Conservation (phyloP, 2,329 filamentous ascomycete species). For the Alternaria arborescens region DNA sequence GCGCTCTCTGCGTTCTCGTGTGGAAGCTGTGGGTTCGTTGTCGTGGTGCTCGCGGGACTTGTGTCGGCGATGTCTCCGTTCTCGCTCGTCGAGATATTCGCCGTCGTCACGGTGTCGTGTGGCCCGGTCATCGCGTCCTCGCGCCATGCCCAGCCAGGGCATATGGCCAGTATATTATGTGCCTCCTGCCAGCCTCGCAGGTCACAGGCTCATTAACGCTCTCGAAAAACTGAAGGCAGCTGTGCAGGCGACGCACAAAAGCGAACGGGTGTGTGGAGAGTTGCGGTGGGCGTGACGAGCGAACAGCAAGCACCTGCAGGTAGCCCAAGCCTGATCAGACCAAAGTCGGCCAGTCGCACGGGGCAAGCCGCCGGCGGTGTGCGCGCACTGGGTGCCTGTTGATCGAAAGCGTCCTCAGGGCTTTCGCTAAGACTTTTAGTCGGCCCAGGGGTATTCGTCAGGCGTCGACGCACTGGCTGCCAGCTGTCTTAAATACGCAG, state of each 20-base stretch:
- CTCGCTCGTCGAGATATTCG: slow-evolving; percentile 37
- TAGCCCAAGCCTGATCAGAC: slow-evolving; percentile 32
- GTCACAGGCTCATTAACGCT: slow-evolving; percentile 36
- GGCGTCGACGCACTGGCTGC: slow-evolving; percentile 37
- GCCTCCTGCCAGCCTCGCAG: slow-evolving; percentile 39
- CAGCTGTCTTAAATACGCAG: slow-evolving; percentile 35
- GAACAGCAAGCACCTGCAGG: slow-evolving; percentile 44
- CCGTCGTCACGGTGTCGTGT: slow-evolving; percentile 43
- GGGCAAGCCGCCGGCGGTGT: slow-evolving; percentile 46
- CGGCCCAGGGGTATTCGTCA: slow-evolving; percentile 37
- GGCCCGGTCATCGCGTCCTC: slow-evolving; percentile 42
- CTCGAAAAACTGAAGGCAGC: slow-evolving; percentile 39
- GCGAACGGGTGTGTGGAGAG: slow-evolving; percentile 34
- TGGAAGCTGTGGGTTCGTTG: slow-evolving; percentile 33
- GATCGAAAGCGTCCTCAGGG: slow-evolving; percentile 41
- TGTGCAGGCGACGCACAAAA: slow-evolving; percentile 42
- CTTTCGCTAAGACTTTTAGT: slow-evolving; percentile 32
- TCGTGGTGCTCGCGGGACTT: slow-evolving; percentile 37
- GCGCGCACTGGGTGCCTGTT: slow-evolving; percentile 36
- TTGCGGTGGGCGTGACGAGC: slow-evolving; percentile 39
- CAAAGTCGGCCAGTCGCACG: slow-evolving; percentile 37
- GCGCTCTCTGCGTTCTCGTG: slow-evolving; percentile 44
- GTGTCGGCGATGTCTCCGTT: slow-evolving; percentile 40
- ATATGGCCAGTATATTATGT: slow-evolving; percentile 37
- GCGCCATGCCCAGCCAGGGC: slow-evolving; percentile 44